These are phyloP conservation scores for Penicillium crystallinum DNA, from an alignment of 495 filamentous ascomycete genomes.

Conservation along the genomic window DNA sequence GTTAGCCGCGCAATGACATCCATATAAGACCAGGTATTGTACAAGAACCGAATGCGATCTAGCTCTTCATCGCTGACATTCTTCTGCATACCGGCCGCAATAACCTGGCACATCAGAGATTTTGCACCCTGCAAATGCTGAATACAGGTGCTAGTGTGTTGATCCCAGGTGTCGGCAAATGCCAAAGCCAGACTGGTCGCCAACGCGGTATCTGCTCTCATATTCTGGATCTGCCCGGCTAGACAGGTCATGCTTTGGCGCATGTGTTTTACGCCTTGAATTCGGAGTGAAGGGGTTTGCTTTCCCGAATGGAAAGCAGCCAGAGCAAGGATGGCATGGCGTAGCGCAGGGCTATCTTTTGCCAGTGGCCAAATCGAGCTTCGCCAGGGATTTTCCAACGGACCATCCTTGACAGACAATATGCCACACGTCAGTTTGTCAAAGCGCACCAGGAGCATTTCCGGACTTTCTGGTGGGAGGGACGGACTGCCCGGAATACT, in stretches of 20 bases:
- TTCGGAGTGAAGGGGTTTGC: slow-evolving; percentile 50
- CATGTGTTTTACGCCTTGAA: slow-evolving; percentile 70
- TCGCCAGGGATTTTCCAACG: slow-evolving; percentile 72
- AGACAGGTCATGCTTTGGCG: slow-evolving; percentile 57
- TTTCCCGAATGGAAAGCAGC: slow-evolving; percentile 70
- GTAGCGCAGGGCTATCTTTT: slow-evolving; percentile 60
- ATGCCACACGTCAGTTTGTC: slow-evolving; percentile 71
- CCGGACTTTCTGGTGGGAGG: slow-evolving; percentile 47
- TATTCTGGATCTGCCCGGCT: slow-evolving; percentile 53
- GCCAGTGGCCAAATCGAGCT: slow-evolving; percentile 70
- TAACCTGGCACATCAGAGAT: slow-evolving; percentile 54
- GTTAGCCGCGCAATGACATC: slow-evolving; percentile 75
- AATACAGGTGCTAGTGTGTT: slow-evolving; percentile 68
- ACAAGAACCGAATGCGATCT: slow-evolving; percentile 60
- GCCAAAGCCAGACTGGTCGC: slow-evolving; percentile 70
- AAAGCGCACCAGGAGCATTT: slow-evolving; percentile 64
- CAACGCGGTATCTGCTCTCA: slow-evolving; percentile 61
- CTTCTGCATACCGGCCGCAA: slow-evolving; percentile 38
- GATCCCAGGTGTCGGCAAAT: slow-evolving; percentile 76
- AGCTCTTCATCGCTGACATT: slow-evolving; percentile 38
- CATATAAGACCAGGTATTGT: slow-evolving; percentile 79
- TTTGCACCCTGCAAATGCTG: slow-evolving; percentile 68
- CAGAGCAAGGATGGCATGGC: slow-evolving; percentile 70
- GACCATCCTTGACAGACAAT: slow-evolving; percentile 66
- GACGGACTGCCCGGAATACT: slow-evolving; percentile 13